phyloP scores from a whole-genome alignment of 306 rosid species.

The Vigna unguiculata region DNA sequence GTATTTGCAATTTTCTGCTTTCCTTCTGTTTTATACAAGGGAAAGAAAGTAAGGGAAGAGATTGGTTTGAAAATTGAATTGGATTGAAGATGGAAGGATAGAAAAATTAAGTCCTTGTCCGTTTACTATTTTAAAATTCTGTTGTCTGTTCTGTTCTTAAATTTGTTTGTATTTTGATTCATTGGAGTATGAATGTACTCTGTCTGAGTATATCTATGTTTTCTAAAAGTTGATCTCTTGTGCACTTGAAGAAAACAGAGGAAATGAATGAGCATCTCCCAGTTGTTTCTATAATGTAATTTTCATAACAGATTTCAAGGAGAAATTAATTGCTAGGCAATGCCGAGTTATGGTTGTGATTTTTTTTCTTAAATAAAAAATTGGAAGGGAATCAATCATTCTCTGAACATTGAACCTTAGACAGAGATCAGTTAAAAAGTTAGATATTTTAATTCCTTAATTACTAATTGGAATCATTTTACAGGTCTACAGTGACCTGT shows the following conservation, averaged over 20 bases:
- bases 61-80: neutral
- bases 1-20: neutral
- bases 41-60: neutral
- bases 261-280: neutral
- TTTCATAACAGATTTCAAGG: neutral
- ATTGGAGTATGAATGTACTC: neutral
- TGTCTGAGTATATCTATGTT: neutral
- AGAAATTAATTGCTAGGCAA: neutral
- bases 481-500: constrained; percentile 92
- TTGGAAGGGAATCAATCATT: neutral
- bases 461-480: constrained; percentile 33
- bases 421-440: neutral
- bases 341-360: neutral
- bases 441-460: constrained; percentile 4
- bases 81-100: neutral
- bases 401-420: neutral
- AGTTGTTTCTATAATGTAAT: neutral
- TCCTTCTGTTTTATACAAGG: neutral
- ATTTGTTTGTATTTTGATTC: neutral
- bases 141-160: neutral
- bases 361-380: neutral
- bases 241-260: neutral
- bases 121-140: neutral
- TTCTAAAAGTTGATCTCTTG: neutral
- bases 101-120: neutral